phyloP scores from a whole-genome alignment of 2,329 filamentous ascomycete genomes.

The Fusarium sp. region DNA sequence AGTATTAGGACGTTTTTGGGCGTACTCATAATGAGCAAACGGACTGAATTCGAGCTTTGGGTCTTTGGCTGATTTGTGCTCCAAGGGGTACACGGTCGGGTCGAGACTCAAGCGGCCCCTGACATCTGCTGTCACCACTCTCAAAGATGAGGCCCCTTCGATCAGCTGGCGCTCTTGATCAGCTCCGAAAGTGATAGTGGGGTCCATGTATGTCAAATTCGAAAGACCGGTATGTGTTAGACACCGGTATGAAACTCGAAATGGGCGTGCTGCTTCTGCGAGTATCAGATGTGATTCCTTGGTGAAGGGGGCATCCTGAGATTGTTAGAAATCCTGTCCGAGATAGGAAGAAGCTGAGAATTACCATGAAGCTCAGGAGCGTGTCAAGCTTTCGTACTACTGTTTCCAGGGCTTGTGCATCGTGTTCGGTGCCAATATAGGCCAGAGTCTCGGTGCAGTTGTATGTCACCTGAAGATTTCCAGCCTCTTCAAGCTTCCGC shows the following conservation, averaged over 20 bases:
- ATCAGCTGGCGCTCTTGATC: slow-evolving; percentile 33
- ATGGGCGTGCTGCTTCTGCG: slow-evolving; percentile 11
- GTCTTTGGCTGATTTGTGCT: not conserved
- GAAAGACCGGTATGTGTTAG: slow-evolving; percentile 44
- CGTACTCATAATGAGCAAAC: slow-evolving; percentile 33
- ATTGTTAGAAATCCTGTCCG: slow-evolving; percentile 15
- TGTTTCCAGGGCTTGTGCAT: slow-evolving; percentile 14
- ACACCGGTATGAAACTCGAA: slow-evolving; percentile 39
- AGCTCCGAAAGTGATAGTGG: not conserved
- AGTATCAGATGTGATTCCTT: slow-evolving; percentile 41
- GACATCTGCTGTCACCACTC: slow-evolving; percentile 23
- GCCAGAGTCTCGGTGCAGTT: slow-evolving; percentile 44
- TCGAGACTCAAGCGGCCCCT: slow-evolving; percentile 12
- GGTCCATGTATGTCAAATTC: slow-evolving; percentile 41
- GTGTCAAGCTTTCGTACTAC: slow-evolving; percentile 37
- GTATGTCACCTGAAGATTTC: slow-evolving; percentile 40
- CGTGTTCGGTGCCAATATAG: slow-evolving; percentile 43
- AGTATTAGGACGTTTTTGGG: slow-evolving; percentile 20
- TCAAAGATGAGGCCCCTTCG: slow-evolving; percentile 30
- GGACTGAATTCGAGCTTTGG: slow-evolving; percentile 15
- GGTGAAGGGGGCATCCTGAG: slow-evolving; percentile 19
- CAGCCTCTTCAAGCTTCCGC: slow-evolving; percentile 11
- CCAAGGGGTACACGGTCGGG: slow-evolving; percentile 14
- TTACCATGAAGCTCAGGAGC: slow-evolving; percentile 31
- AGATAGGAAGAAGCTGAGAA: not conserved